A percentile compares a stretch with the other conserved stretches of the same genome.
phyloP scores from a whole-genome alignment of 192 early-diverging fungal species.

The Mortierella hygrophila region DNA sequence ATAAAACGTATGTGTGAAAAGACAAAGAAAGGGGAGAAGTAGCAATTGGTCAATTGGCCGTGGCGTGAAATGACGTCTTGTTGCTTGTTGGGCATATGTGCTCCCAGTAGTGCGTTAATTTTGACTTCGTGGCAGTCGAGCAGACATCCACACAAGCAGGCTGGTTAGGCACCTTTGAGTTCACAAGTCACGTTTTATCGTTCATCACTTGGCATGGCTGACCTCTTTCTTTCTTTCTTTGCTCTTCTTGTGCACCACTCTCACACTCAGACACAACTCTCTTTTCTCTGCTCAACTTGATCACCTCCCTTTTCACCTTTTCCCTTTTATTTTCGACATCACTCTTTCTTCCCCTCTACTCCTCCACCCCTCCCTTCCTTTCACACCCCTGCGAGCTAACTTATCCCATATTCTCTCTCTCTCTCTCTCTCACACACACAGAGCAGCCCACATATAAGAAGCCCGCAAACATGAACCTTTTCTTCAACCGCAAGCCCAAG shows the following conservation, averaged over 20 bases:
- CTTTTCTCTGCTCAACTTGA: background rate
- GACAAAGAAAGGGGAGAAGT: background rate
- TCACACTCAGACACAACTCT: background rate
- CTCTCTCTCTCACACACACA: background rate
- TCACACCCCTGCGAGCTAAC: background rate
- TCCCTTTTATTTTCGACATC: background rate
- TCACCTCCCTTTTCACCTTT: background rate
- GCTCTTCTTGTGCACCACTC: background rate
- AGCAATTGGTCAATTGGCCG: background rate
- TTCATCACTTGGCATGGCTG: background rate
- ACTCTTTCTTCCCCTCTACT: background rate
- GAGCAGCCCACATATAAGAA: background rate
- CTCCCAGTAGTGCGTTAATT: background rate
- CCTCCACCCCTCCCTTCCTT: background rate
- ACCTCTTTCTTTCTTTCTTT: background rate
- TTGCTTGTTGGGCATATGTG: too few species aligned
- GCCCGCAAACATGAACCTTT: constrained; percentile 73
- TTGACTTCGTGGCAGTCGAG: background rate
- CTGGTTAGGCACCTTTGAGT: background rate
- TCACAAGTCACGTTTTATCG: background rate
- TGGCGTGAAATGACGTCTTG: background rate
- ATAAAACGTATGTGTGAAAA: background rate
- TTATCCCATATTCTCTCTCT: background rate
- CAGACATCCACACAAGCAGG: background rate
- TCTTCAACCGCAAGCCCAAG: constrained; percentile 76